Percentiles rank a stretch among this genome's conserved stretches.
These are phyloP conservation scores for Podospora tetraspora DNA, from an alignment of 495 filamentous ascomycete species.

Conservation along the genomic window DNA sequence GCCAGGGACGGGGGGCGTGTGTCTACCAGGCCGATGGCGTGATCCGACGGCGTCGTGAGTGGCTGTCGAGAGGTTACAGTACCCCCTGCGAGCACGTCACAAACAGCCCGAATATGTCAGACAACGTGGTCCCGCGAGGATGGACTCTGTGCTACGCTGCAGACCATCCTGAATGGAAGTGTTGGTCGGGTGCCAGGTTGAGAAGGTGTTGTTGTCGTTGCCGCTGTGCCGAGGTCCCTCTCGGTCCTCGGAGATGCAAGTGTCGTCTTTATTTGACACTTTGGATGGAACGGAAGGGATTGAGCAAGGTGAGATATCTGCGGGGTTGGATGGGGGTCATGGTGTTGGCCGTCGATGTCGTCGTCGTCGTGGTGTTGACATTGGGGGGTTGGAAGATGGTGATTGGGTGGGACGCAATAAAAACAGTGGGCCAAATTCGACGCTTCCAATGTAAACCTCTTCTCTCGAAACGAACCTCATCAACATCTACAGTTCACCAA, in stretches of 20 bases:
- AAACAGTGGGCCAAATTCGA: background rate
- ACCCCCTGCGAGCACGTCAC: background rate
- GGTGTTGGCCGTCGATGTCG: background rate
- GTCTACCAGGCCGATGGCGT: background rate
- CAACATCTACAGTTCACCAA: no score
- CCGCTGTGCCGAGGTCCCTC: background rate
- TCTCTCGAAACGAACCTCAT: no score
- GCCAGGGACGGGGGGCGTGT: background rate
- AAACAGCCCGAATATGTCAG: background rate
- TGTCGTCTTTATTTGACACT: background rate
- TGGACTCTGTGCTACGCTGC: background rate
- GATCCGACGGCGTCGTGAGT: background rate
- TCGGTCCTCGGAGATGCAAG: background rate
- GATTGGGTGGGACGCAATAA: background rate
- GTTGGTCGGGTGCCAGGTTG: background rate
- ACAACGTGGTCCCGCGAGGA: background rate
- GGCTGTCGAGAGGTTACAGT: background rate
- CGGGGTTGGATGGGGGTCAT: background rate
- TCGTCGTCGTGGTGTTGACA: background rate
- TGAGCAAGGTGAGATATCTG: background rate
- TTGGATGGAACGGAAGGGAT: background rate
- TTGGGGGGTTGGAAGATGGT: background rate
- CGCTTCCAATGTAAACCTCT: no score
- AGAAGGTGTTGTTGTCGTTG: background rate
- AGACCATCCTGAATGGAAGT: background rate